Conservation (phyloP, 2,329 filamentous ascomycete species). For the Onygenales sp. region DNA sequence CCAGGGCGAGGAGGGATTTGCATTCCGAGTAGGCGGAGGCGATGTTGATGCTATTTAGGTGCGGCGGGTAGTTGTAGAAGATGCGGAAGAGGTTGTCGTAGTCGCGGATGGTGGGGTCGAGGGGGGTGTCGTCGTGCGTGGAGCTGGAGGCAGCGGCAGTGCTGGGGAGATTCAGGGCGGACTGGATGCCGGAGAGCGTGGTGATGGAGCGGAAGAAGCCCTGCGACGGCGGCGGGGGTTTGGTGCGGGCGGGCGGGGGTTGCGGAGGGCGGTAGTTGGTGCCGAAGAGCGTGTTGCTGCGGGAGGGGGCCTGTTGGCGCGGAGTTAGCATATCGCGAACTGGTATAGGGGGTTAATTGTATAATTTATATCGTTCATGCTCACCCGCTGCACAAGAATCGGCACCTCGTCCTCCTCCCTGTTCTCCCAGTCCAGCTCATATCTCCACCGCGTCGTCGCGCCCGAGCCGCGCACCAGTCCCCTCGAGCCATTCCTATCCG, state of each 20-base stretch:
- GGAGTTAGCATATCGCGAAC: conserved; percentile 1
- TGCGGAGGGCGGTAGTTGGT: conserved; percentile 29
- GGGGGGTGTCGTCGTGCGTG: conserved; percentile 49
- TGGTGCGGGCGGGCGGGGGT: conserved; percentile 50
- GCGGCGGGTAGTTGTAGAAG: conserved; percentile 86
- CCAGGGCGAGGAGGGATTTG: conserved; percentile 76
- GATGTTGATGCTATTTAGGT: conserved; percentile 77
- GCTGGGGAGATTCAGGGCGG: conserved; percentile 41
- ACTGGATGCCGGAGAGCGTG: conserved; percentile 55
- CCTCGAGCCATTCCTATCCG: neutral
- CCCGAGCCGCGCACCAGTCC: conserved; percentile 22
- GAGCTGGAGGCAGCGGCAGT: conserved; percentile 31
- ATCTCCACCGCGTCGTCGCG: conserved; percentile 64
- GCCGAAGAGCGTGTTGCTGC: conserved; percentile 48
- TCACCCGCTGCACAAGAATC: conserved; percentile 76
- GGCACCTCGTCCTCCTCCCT: conserved; percentile 65
- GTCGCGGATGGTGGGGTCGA: conserved; percentile 69
- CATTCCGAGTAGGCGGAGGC: conserved; percentile 88
- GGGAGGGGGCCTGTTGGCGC: conserved; percentile 12
- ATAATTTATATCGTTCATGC: conserved; percentile 5
- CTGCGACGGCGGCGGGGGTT: conserved; percentile 51
- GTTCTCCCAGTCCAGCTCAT: conserved; percentile 71
- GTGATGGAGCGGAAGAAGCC: conserved; percentile 83
- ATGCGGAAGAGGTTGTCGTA: conserved; percentile 94
- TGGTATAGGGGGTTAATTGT: conserved; percentile 1